Percentiles rank a stretch among this genome's conserved stretches.
These are phyloP conservation scores for Raffaelea arxii DNA, from an alignment of 2,329 filamentous ascomycete genomes.

Conservation along the genomic window DNA sequence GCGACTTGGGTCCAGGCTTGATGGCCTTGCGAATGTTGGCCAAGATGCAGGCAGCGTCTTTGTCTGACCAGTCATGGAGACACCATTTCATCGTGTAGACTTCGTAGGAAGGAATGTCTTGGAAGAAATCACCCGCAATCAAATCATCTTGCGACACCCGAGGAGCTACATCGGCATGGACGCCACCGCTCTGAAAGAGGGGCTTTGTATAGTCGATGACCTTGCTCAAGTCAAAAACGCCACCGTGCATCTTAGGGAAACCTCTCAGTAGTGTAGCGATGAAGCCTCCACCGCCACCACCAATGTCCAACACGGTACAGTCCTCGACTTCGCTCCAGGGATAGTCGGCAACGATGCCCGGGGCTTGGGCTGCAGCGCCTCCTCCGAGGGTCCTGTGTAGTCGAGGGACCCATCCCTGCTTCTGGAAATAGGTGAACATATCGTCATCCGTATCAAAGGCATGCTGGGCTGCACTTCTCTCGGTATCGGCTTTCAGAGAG, in stretches of 20 bases:
- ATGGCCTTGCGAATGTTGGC: constrained; percentile 21
- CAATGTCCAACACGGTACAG: constrained; percentile 19
- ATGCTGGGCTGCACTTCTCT: constrained; percentile 25
- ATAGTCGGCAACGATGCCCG: constrained; percentile 30
- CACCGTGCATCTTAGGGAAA: constrained; percentile 20
- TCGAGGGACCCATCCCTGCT: constrained; percentile 20
- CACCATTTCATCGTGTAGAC: constrained; percentile 28
- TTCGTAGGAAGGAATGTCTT: constrained; percentile 20
- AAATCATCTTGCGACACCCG: constrained; percentile 18
- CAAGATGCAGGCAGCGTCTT: constrained; percentile 19
- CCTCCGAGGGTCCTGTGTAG: constrained; percentile 27
- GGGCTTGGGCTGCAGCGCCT: constrained; percentile 25
- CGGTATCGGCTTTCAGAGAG: constrained; percentile 14
- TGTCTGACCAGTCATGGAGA: constrained; percentile 31
- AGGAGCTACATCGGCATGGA: constrained; percentile 21
- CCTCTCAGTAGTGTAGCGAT: constrained; percentile 18
- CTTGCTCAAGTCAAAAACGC: constrained; percentile 22
- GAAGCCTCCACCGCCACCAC: not conserved
- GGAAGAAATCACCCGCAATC: constrained; percentile 28
- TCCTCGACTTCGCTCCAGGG: constrained; percentile 30
- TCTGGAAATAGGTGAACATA: constrained; percentile 29
- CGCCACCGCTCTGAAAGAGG: constrained; percentile 13
- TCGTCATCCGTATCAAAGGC: constrained; percentile 27
- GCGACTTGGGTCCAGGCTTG: constrained; percentile 11
- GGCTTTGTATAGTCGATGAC: constrained; percentile 22